Evolutionary conservation across 78 protist genomes (phyloP), one percentile per base, ranked within the genome.

Genomic region (Tieghemostelium lacteum): DNA sequence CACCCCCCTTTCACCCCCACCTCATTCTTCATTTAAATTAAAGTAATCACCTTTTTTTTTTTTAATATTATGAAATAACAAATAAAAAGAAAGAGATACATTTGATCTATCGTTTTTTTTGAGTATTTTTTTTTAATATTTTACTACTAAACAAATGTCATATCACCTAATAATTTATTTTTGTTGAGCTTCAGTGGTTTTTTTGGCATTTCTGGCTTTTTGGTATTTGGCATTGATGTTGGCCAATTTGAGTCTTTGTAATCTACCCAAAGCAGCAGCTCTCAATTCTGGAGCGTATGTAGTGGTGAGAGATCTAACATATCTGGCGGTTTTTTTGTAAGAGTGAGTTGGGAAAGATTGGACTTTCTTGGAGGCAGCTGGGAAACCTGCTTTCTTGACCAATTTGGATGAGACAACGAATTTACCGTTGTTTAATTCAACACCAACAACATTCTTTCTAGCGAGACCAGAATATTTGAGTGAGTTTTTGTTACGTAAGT

Each of bases 401-500:
- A 73, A n/a, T 45, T 58, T 83, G 63, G 60, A 29, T 24, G 91
- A 66, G 16, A 66, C 91, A 57, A 69, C 58, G 61, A 61, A 31
- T 67, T 73, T 73, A 55, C 55, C 60, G 40, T 50, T n/a, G 49
- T 55, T 40, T 58, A 45, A 50, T 50, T 42, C 67, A 73, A 83
- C 78, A 50, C 69, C 91, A 39, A 83, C 54, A 31, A 49, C 67
- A 39, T 61, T 83, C 14, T 31, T 42, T 29, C 71, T 50, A 72
- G 91, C 91, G 31, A 83, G 65, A 83, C 80, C 91, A 62, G 91
- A 83, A 78, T 83, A 69, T 63, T 83, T 83, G 16, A 42, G 22
- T 31, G 71, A 55, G 78, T 83, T 26, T 10, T n/a, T 69, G 78
- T 83, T 83, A 28, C 91, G 40, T 62, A 83, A 70, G 36, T 83